Evolutionary conservation across 2,329 filamentous ascomycete genomes (phyloP).

Genomic region (Aspergillus sclerotialis): DNA sequence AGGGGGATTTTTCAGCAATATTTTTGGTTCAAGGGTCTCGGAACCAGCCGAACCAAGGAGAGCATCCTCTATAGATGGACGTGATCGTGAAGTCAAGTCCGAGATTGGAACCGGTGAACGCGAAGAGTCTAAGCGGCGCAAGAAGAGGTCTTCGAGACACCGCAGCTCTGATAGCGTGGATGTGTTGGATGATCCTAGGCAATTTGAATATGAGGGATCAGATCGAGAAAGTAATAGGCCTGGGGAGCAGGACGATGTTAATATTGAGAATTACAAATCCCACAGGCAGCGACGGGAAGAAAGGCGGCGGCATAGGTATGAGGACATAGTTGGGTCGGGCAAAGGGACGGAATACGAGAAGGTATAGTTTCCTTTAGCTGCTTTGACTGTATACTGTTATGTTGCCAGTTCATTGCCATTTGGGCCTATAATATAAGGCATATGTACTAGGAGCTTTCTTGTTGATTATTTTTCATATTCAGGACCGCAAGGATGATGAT

Average conservation of each 20-base stretch:
- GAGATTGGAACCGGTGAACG: slow-evolving; percentile 24
- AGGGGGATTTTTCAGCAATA: slow-evolving; percentile 27
- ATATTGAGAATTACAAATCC: slow-evolving; percentile 26
- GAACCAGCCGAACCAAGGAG: slow-evolving; percentile 19
- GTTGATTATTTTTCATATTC: slow-evolving; percentile 21
- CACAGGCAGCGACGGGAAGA: slow-evolving; percentile 29
- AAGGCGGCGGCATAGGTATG: slow-evolving; percentile 28
- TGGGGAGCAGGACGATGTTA: slow-evolving; percentile 31
- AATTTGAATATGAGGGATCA: slow-evolving; percentile 40
- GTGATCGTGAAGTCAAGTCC: slow-evolving; percentile 27
- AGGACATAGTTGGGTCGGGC: slow-evolving; percentile 29
- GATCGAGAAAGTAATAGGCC: slow-evolving; percentile 26
- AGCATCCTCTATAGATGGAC: slow-evolving; percentile 22
- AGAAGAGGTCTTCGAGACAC: slow-evolving; percentile 37
- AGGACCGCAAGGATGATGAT: slow-evolving; percentile 29
- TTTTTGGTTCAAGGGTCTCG: slow-evolving; percentile 33
- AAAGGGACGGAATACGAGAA: slow-evolving; percentile 27
- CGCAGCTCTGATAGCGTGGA: slow-evolving; percentile 38
- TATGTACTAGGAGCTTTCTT: slow-evolving; percentile 24
- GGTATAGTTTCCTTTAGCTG: slow-evolving; percentile 28
- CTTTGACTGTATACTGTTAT: slow-evolving; percentile 21
- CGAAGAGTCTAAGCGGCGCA: slow-evolving; percentile 37
- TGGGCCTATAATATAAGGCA: slow-evolving; percentile 16
- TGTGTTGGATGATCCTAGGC: slow-evolving; percentile 31
- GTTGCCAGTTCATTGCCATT: slow-evolving; percentile 15